Evolutionary conservation across 768 basidiomycete species (phyloP), one percentile per base, ranked within the genome.

Genomic region (Leccinum pellstonianum): DNA sequence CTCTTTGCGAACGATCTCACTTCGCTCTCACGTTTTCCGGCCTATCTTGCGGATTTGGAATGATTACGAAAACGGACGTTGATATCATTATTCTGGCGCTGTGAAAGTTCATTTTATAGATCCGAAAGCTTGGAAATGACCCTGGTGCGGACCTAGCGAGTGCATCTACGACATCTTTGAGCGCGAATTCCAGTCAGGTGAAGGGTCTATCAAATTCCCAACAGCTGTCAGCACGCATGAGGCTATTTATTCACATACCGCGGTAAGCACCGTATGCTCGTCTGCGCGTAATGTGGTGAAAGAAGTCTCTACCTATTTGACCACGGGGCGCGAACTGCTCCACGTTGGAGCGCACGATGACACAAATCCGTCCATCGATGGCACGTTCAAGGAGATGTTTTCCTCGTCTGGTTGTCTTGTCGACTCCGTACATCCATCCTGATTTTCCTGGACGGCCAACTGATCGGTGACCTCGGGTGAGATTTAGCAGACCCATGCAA

Each of bases 61-160:
- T 27, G 5, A n/a, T 29, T 49, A 52, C 9, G 52, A 55, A 52
- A 37, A 9, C 27, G 47, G 46, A 54, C 54, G 17, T 38, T 14
- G 38, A 57, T 64, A 27, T 46, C 5, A 43, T 53, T 53, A 29
- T 52, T 29, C 29, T n/a, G n/a, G 19, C 4, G 47, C 4, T 52
- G 31, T 29, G 29, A 17, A 25, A 46, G 10, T 19, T 46, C 10
- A 46, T 46, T 57, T 17, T 35, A 19, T 23, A 21, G 10, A 38
- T 25, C 17, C 43, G 14, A 38, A 2, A 7, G n/a, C 52, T 31
- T 31, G 33, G 21, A 50, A 51, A 41, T 59, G 19, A 15, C 46
- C 29, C 52, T 37, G 37, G 17, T 46, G 19, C 37, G 15, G 17
- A 54, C 65, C 23, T 54, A 53, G 62, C 56, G 35, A 63, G 64